phyloP scores from a whole-genome alignment of 2,329 filamentous ascomycete genomes.

The Ascochyta viciae-villosae region DNA sequence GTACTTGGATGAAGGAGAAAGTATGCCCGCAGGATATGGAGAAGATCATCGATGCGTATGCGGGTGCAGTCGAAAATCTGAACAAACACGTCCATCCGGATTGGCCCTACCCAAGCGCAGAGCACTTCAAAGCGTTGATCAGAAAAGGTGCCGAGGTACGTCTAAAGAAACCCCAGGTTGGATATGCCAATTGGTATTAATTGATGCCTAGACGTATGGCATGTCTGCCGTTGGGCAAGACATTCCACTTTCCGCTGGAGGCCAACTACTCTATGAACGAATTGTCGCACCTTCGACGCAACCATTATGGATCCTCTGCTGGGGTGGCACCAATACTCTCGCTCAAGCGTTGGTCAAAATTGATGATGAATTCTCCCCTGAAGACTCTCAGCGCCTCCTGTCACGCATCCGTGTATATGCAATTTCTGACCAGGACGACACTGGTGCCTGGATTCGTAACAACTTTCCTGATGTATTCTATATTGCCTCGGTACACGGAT shows the following conservation, averaged over 20 bases:
- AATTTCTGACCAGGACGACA: conserved; percentile 67
- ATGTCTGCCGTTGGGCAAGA: conserved; percentile 46
- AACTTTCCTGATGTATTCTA: conserved; percentile 64
- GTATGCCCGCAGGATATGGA: conserved; percentile 46
- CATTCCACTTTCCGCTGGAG: conserved; percentile 52
- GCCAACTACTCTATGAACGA: conserved; percentile 53
- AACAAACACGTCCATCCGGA: conserved; percentile 55
- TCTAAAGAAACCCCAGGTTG: background rate
- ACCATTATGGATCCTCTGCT: conserved; percentile 61
- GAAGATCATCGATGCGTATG: conserved; percentile 46
- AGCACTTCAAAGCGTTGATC: conserved; percentile 34
- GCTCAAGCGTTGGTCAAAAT: conserved; percentile 58
- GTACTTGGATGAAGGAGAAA: conserved; percentile 50
- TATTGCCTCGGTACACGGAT: conserved; percentile 63
- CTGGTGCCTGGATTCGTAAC: conserved; percentile 62
- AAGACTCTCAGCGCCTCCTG: conserved; percentile 42
- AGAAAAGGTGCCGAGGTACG: conserved; percentile 42
- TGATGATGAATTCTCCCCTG: conserved; percentile 39
- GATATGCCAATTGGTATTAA: background rate
- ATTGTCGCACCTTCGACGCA: conserved; percentile 49
- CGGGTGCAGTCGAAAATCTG: conserved; percentile 52
- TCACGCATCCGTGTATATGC: conserved; percentile 49
- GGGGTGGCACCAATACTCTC: conserved; percentile 62
- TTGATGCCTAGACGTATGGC: conserved; percentile 42
- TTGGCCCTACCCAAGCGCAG: conserved; percentile 39